Conservation (phyloP, 1,284 basidiomycete genomes). For the Baeospora myosura region DNA sequence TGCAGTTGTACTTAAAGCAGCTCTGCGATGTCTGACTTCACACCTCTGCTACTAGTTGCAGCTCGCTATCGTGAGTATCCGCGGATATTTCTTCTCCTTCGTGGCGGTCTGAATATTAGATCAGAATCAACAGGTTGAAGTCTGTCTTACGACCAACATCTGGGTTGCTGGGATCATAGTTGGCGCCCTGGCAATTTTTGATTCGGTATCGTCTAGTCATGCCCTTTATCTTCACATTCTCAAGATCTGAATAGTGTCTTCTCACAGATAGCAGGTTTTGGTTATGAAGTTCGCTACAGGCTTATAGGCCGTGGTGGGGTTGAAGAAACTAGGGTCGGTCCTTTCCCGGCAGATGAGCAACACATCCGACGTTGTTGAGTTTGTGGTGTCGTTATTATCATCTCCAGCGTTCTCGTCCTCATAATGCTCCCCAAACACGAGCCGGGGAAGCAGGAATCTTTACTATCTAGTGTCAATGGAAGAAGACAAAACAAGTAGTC, state of each 20-base stretch:
- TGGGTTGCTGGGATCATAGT: constrained; percentile 29
- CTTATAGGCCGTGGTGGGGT: not conserved
- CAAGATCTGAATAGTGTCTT: not conserved
- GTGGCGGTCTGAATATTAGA: no score
- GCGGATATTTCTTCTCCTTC: not conserved
- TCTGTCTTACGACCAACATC: constrained; percentile 29
- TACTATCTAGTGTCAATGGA: no score
- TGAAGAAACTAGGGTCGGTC: constrained; percentile 1
- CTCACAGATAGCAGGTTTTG: constrained; percentile 14
- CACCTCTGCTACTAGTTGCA: not conserved
- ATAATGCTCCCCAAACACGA: no score
- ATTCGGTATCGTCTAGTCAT: constrained; percentile 16
- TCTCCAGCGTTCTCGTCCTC: no score
- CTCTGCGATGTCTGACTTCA: not conserved
- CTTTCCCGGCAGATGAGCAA: not conserved
- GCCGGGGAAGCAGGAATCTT: no score
- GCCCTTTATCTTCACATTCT: no score
- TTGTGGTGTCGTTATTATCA: no score
- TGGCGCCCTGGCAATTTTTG: constrained; percentile 16
- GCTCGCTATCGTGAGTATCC: constrained; percentile 6
- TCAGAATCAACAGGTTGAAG: constrained; percentile 34
- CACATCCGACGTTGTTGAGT: no score
- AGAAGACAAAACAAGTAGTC: no score
- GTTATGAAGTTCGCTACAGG: constrained; percentile 15
- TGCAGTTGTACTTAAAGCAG: no score